phyloP scores from a whole-genome alignment of 768 basidiomycete genomes.

The Mycena polygramma region DNA sequence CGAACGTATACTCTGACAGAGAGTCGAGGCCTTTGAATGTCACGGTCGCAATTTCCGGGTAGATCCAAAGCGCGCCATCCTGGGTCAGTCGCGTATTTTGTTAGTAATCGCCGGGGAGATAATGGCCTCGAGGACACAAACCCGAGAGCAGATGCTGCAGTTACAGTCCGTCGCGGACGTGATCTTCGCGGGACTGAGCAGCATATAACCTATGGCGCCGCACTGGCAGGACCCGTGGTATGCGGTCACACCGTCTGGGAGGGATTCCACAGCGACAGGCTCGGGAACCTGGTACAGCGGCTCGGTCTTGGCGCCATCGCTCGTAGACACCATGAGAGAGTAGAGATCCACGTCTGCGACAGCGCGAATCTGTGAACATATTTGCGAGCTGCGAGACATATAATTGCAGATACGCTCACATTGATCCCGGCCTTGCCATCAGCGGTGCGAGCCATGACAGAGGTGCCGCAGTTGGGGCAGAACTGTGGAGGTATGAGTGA shows the following conservation, averaged over 20 bases:
- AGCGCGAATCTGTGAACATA: conserved; percentile 14
- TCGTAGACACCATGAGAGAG: not conserved
- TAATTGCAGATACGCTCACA: not conserved
- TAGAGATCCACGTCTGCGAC: conserved; percentile 9
- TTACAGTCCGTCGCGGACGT: conserved; percentile 18
- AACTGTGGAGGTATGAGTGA: conserved; percentile 10
- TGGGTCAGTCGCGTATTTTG: not conserved
- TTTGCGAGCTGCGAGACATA: not conserved
- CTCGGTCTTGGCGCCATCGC: not conserved
- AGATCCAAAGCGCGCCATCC: conserved; percentile 28
- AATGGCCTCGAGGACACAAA: not conserved
- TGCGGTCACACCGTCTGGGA: conserved; percentile 11
- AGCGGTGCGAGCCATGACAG: conserved; percentile 15
- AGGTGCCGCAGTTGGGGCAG: conserved; percentile 32
- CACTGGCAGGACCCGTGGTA: conserved; percentile 36
- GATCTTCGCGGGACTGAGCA: conserved; percentile 13
- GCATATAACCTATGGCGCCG: conserved; percentile 27
- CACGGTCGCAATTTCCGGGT: not conserved
- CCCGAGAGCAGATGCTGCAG: conserved; percentile 34
- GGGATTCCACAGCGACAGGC: not conserved
- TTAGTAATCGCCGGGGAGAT: not conserved
- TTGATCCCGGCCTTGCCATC: conserved; percentile 15
- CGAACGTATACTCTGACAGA: conserved; percentile 22
- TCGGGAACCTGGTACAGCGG: conserved; percentile 19
- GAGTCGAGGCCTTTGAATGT: conserved; percentile 20